Conservation (phyloP, 768 basidiomycete species). For the Ramaria rubella region DNA sequence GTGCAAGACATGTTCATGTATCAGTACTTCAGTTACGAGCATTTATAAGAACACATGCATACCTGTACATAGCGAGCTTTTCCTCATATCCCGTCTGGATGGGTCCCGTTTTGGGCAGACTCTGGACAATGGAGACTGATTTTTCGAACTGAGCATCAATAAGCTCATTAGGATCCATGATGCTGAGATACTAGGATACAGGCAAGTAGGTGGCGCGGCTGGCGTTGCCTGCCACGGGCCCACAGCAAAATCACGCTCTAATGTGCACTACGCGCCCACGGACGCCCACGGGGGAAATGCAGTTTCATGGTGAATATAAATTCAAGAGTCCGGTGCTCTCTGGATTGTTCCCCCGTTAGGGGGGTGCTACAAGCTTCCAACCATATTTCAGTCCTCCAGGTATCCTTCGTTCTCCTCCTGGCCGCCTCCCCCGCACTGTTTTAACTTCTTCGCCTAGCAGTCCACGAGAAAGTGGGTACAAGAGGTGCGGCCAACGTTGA, state of each 20-base stretch:
- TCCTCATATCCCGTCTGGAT: conserved; percentile 96
- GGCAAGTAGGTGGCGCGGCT: neutral
- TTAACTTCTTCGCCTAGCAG: neutral
- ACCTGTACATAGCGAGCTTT: conserved; percentile 92
- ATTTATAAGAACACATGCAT: conserved; percentile 15
- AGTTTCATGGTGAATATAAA: no score
- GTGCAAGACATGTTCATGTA: no score
- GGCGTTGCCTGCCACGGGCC: neutral
- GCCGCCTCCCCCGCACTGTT: conserved; percentile 2
- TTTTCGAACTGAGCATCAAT: conserved; percentile 86
- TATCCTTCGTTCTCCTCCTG: conserved; percentile 31
- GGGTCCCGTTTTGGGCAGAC: conserved; percentile 87
- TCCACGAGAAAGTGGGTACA: neutral
- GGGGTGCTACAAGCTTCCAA: conserved; percentile 32
- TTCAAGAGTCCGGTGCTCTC: neutral
- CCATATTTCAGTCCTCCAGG: conserved; percentile 66
- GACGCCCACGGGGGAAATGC: neutral
- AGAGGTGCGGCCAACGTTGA: neutral
- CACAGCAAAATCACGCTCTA: conserved; percentile 3
- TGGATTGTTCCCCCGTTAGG: neutral
- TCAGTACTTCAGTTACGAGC: conserved; percentile 37
- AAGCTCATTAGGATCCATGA: conserved; percentile 58
- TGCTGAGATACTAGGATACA: neutral
- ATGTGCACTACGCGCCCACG: neutral
- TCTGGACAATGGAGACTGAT: conserved; percentile 90